Conservation (phyloP, 1,284 basidiomycete genomes). For the Hymenochaete sp. region DNA sequence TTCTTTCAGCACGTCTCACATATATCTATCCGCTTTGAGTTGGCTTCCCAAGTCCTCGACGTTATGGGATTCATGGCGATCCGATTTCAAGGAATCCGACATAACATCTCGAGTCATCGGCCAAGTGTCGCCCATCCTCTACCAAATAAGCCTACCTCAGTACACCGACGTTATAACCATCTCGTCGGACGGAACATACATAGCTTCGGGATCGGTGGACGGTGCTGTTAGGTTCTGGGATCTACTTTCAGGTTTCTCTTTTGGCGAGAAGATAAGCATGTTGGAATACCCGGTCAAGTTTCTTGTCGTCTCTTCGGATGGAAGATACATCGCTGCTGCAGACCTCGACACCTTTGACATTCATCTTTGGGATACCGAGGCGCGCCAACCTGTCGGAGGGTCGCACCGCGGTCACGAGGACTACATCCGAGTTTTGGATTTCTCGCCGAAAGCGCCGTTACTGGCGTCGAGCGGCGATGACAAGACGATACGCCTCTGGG, state of each 20-base stretch:
- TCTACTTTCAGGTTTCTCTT: background rate
- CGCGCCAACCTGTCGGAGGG: background rate
- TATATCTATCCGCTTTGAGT: no score
- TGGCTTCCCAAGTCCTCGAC: no score
- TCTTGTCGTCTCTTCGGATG: slow-evolving; percentile 45
- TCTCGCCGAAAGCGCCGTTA: slow-evolving; percentile 1
- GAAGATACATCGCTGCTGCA: slow-evolving; percentile 84
- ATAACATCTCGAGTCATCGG: no score
- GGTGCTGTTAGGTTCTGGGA: slow-evolving; percentile 7
- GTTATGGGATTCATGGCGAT: no score
- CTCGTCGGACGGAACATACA: slow-evolving; percentile 3
- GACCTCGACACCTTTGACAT: slow-evolving; percentile 48
- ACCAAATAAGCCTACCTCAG: no score
- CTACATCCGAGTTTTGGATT: slow-evolving; percentile 1
- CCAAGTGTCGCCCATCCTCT: no score
- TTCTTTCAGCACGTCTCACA: no score
- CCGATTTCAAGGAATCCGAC: no score
- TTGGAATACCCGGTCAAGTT: no score
- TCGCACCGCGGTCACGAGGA: slow-evolving; percentile 3
- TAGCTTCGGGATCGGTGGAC: slow-evolving; percentile 5
- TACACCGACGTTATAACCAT: slow-evolving; percentile 3
- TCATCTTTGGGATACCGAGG: slow-evolving; percentile 15
- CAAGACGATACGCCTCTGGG: background rate
- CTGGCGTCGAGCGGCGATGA: background rate
- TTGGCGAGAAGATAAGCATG: background rate